Base-by-base conservation (phyloP, 768 basidiomycete species). In the Sarcodon sp. region DNA sequence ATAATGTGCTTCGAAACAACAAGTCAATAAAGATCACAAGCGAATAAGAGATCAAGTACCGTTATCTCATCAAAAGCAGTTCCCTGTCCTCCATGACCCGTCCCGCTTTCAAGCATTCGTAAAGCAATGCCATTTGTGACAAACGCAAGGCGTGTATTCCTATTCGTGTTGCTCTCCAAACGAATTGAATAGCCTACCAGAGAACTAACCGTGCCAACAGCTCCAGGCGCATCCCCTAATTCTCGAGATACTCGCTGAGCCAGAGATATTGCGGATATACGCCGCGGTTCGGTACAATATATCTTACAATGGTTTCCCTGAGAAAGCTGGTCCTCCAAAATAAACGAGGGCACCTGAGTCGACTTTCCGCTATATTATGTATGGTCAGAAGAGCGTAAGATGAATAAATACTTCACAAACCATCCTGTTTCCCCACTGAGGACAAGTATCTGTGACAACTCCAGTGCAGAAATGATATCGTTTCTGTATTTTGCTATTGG, bases 51-150 rank as follows among this genome's bases (percentile, higher is more conserved):
- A 50, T 45, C 49, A 53, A 75, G 63, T 55, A 89, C 91, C n/a
- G 96, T 97, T 47, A 97, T 80, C 53, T 97, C 93, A 58, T 94
- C 90, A 53, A 97, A 87, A 2, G 87, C 83, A 6, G 79, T 80
- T n/a, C 81, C 81, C 52, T 76, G 76, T 6, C 82, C 83, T 13
- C 70, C 76, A 37, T 71, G 70, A 4, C 82, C 80, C 18, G 79
- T 77, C 3, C 86, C 84, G 32, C 79, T 74, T 69, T 99, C 94
- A n/a, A 99, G 67, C 96, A 97, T 97, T 38, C 96, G 80, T 21
- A 98, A 66, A 0, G 94, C 92, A 51, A 99, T 94, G 54, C 94
- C 94, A 56, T 91, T 89, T 3, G 92, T 96, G 12, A 93, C 84
- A 59, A 84, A 96, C 0, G 87, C 76, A 43, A 91, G 61, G 15